A percentile compares a stretch with the other conserved stretches of the same genome.
phyloP scores from a whole-genome alignment of 2,329 filamentous ascomycete genomes.

The Rhexocercosporidium sp. region DNA sequence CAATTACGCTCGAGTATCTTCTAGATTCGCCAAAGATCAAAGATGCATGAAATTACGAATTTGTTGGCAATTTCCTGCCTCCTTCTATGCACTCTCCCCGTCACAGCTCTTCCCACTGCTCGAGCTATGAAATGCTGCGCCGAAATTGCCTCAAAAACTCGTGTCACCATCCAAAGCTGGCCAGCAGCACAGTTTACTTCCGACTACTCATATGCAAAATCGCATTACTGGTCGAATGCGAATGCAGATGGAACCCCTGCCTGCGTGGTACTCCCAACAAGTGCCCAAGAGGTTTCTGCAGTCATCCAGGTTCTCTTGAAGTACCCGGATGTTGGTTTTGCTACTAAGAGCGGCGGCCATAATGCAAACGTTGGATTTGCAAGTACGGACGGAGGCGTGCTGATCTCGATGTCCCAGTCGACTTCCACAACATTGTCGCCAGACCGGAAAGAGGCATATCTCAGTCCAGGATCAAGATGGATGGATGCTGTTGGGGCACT shows the following conservation, averaged over 20 bases:
- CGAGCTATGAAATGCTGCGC: conserved; percentile 17
- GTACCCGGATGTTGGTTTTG: conserved; percentile 44
- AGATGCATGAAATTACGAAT: not conserved
- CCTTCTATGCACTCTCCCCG: not conserved
- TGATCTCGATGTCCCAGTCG: conserved; percentile 44
- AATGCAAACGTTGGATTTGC: conserved; percentile 46
- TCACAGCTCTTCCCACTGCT: not conserved
- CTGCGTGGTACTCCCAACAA: conserved; percentile 45
- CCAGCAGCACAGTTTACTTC: conserved; percentile 9
- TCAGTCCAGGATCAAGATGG: conserved; percentile 41
- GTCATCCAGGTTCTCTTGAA: conserved; percentile 43
- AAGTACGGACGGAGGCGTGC: conserved; percentile 43
- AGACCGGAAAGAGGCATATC: conserved; percentile 33
- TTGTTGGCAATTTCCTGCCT: not conserved
- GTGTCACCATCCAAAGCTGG: conserved; percentile 17
- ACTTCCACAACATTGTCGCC: conserved; percentile 40
- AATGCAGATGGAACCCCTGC: conserved; percentile 43
- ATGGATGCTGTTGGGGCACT: conserved; percentile 26
- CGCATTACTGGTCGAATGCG: conserved; percentile 44
- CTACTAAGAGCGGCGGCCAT: conserved; percentile 51
- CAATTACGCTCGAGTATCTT: no score
- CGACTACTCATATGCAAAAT: conserved; percentile 30
- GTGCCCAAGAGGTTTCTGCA: conserved; percentile 42
- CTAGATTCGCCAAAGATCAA: not conserved
- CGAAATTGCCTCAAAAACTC: conserved; percentile 8